These are phyloP conservation scores for Colletotrichum tropicale DNA, from an alignment of 2,329 filamentous ascomycete genomes.

Conservation along the genomic window DNA sequence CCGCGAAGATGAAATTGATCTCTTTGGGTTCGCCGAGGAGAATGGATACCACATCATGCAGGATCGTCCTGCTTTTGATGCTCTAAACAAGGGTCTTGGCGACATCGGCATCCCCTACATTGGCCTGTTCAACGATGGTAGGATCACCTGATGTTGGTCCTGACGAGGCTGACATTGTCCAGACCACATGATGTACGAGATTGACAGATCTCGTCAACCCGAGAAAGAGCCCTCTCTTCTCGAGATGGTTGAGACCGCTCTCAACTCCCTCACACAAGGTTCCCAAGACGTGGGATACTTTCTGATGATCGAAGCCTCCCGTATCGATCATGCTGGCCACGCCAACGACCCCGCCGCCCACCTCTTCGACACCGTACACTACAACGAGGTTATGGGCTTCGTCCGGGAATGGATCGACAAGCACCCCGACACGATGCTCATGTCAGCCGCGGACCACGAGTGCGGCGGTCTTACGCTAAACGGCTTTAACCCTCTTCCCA, in stretches of 20 bases:
- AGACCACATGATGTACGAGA: slow-evolving; percentile 36
- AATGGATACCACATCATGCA: slow-evolving; percentile 40
- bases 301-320: slow-evolving; percentile 42
- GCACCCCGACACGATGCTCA: slow-evolving; percentile 39
- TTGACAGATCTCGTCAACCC: slow-evolving; percentile 32
- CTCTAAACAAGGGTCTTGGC: slow-evolving; percentile 28
- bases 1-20: slow-evolving; percentile 38
- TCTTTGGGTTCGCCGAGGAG: slow-evolving; percentile 34
- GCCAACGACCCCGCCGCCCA: slow-evolving; percentile 60
- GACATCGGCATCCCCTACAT: slow-evolving; percentile 37
- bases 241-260: slow-evolving; percentile 42
- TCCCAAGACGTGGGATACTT: slow-evolving; percentile 40
- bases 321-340: slow-evolving; percentile 45
- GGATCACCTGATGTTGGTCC: background rate
- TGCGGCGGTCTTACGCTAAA: slow-evolving; percentile 42
- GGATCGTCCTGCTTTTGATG: slow-evolving; percentile 37
- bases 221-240: slow-evolving; percentile 41
- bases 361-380: slow-evolving; percentile 46
- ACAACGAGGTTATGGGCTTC: slow-evolving; percentile 40
- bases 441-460: slow-evolving; percentile 45
- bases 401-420: slow-evolving; percentile 43
- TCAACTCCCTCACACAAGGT: slow-evolving; percentile 36
- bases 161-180: background rate
- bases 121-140: slow-evolving; percentile 40
- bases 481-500: slow-evolving; percentile 37